Conservation (phyloP, 192 early-diverging fungal species). For the Coemansia sp. region DNA sequence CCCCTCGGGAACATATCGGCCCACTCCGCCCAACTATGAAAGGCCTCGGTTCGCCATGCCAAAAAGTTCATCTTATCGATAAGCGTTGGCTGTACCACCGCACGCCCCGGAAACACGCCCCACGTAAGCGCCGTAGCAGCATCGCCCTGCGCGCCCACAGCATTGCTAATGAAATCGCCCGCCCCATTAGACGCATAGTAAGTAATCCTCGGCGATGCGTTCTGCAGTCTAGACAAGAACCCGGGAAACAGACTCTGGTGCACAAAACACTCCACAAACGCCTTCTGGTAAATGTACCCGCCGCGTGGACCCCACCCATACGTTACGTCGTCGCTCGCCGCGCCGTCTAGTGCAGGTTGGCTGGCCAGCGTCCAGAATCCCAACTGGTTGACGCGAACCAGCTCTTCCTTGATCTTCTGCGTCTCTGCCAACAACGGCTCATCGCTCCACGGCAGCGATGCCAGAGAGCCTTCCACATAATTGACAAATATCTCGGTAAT, state of each 20-base stretch:
- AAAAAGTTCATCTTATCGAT: constrained; percentile 90
- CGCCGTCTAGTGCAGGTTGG: constrained; percentile 95
- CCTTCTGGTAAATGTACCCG: constrained; percentile 97
- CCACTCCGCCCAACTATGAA: constrained; percentile 92
- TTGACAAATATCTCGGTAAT: constrained; percentile 71
- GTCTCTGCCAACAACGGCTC: constrained; percentile 72
- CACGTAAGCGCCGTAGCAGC: constrained; percentile 80
- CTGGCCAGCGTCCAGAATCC: constrained; percentile 94
- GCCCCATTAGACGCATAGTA: constrained; percentile 86
- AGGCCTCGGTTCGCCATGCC: constrained; percentile 97
- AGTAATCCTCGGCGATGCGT: constrained; percentile 66
- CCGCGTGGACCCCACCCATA: constrained; percentile 97
- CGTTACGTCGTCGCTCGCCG: constrained; percentile 63
- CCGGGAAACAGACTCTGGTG: constrained; percentile 62
- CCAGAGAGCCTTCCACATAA: constrained; percentile 73
- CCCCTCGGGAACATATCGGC: constrained; percentile 63
- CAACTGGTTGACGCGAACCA: constrained; percentile 68
- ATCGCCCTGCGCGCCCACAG: background rate
- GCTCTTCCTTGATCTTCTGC: constrained; percentile 63
- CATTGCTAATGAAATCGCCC: constrained; percentile 71
- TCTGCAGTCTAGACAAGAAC: constrained; percentile 70
- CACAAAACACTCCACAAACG: constrained; percentile 96
- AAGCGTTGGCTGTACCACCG: constrained; percentile 93
- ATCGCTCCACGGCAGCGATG: constrained; percentile 82
- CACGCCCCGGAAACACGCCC: constrained; percentile 97